phyloP scores from a whole-genome alignment of 257 asterid genomes.

The Nicotiana tabacum region DNA sequence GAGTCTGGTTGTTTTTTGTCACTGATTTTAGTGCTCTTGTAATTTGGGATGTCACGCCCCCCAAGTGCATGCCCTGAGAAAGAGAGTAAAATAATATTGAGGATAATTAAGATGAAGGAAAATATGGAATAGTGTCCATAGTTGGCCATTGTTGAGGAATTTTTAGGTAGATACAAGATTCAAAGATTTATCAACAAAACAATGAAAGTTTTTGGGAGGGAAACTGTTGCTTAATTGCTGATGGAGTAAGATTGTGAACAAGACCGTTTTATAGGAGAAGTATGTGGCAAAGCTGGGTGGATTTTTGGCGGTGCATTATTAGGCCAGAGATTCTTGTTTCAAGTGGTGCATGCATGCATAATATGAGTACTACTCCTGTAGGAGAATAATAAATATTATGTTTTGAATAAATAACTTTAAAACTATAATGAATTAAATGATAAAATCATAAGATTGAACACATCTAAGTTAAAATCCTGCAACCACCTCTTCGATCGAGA shows the following conservation, averaged over 20 bases:
- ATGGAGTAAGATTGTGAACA: neutral
- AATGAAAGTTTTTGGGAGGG: neutral
- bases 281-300: conserved; percentile 13
- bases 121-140: conserved; percentile 5
- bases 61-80: conserved; percentile 15
- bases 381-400: no score
- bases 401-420: no score
- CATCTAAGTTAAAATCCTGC: no score
- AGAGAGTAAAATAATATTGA: conserved; percentile 15
- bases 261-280: neutral
- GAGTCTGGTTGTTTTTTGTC: conserved; percentile 33
- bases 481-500: no score
- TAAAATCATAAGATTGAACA: no score
- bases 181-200: neutral
- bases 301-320: conserved; percentile 43
- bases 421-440: no score
- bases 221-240: neutral
- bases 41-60: conserved; percentile 32
- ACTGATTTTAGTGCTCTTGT: neutral
- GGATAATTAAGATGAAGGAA: conserved; percentile 20
- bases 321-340: neutral
- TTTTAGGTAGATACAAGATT: neutral
- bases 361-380: no score
- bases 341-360: neutral
- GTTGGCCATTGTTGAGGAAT: conserved; percentile 34